Conservation (phyloP, 352 stramenopile species). For the Phytopythium helicoides region DNA sequence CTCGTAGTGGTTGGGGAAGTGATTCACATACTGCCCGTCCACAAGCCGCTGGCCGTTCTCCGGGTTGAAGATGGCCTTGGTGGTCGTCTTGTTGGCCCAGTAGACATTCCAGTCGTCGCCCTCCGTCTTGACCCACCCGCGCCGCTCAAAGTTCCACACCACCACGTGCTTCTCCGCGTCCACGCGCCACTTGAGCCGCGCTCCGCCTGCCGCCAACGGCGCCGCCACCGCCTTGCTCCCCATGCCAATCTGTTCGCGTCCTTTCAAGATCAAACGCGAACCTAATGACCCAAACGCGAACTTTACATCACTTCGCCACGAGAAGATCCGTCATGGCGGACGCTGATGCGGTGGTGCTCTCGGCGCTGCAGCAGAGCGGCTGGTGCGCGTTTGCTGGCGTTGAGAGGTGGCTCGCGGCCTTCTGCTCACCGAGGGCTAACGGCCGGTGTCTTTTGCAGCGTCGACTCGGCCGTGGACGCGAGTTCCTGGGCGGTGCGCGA, state of each 20-base stretch:
- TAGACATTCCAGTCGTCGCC: conserved; percentile 93
- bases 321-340: conserved; percentile 32
- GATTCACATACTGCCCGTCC: conserved; percentile 76
- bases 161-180: conserved; percentile 81
- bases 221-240: neutral
- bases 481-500: conserved; percentile 18
- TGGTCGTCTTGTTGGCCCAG: conserved; percentile 88
- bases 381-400: conserved; percentile 19
- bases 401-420: neutral
- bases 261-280: neutral
- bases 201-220: neutral
- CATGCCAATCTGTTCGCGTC: neutral
- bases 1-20: conserved; percentile 92
- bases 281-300: no score
- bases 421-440: neutral
- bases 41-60: conserved; percentile 67
- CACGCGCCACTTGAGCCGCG: conserved; percentile 62
- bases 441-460: neutral
- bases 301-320: neutral
- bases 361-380: conserved; percentile 47
- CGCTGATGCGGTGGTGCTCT: conserved; percentile 39
- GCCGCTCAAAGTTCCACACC: conserved; percentile 80
- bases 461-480: neutral
- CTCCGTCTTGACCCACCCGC: conserved; percentile 81
- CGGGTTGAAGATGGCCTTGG: conserved; percentile 89